Base-by-base conservation (phyloP, 75 land plant species). In the Picea glauca region DNA sequence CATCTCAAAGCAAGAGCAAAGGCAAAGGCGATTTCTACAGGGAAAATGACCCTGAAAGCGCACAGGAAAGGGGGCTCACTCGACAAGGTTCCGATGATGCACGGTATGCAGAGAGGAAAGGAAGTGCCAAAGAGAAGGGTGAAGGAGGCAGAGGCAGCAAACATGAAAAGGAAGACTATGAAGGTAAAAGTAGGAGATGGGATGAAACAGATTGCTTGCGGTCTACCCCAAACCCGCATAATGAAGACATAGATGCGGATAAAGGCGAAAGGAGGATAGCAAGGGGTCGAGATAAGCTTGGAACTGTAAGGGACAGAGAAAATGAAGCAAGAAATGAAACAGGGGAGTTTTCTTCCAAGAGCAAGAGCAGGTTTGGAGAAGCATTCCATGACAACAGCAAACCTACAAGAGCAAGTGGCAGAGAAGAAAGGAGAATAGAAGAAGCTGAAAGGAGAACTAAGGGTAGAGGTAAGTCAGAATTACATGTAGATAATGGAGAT, bases 271-370 rank as follows among this genome's bases (percentile, higher is more conserved):
- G 56, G 58, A 83, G 85, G 77, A 81, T 68, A 78, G 84, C 72
- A 1, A 89, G 83, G 75, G 50, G 74, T 40, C 83, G 89, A n/a
- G 95, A 90, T 15, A 87, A 85, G 67, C 77, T 75, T 78, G 84
- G 80, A 23, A 30, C 33, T 76, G 60, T 75, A 60, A 81, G 76
- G 76, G 90, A 86, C 13, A 81, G 81, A 63, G 80, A 58, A 58
- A 33, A 1, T 0, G 78, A 84, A 32, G 54, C 65, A 23, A 79
- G 77, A 75, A 72, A 73, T 81, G 89, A 90, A 74, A 18, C 80
- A 54, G 62, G 43, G 54, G 85, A 90, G 33, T 59, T 61, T n/a
- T 32, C 78, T 20, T 61, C 78, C 5, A 58, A 40, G n/a, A 56
- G 54, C 62, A 83, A 72, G 83, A 82, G 76, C 82, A 80, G 77